These are phyloP conservation scores for Prunus yedoensis DNA, from an alignment of 331 rosid genomes.

Conservation along the genomic window DNA sequence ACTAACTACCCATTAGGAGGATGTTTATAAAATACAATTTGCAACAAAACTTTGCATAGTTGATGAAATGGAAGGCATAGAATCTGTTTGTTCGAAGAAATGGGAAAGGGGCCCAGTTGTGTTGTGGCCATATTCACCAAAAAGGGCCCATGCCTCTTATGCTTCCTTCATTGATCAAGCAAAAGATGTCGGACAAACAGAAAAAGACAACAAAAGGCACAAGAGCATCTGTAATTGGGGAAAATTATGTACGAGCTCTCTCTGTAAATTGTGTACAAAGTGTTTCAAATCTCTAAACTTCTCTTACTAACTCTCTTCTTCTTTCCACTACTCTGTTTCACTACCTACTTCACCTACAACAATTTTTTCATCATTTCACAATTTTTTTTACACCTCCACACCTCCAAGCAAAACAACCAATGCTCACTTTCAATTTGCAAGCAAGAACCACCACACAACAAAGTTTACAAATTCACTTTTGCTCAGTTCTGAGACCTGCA, in stretches of 20 bases:
- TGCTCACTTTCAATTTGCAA: neutral
- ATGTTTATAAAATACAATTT: neutral
- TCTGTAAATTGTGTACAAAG: conserved; percentile 27
- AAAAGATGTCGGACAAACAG: neutral
- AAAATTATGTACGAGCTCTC: conserved; percentile 17
- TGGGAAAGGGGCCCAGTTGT: neutral
- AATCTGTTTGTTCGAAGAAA: neutral
- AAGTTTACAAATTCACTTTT: conserved; percentile 1
- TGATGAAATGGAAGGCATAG: neutral
- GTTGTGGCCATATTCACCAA: too few species aligned
- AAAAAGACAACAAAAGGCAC: neutral
- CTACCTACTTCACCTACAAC: conserved; percentile 15
- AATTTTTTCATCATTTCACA: neutral
- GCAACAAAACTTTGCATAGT: neutral
- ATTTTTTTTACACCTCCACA: conserved; percentile 3
- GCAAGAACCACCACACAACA: neutral
- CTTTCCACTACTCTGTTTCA: conserved; percentile 9
- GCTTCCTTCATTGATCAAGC: neutral
- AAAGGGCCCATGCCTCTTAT: too few species aligned
- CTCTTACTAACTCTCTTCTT: conserved; percentile 7
- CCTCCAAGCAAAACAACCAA: conserved; percentile 17
- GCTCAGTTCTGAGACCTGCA: neutral
- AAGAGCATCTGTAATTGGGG: neutral
- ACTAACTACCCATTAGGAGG: too few species aligned
- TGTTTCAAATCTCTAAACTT: conserved; percentile 6